phyloP scores from a whole-genome alignment of 306 rosid species.

The Myrica gale region DNA sequence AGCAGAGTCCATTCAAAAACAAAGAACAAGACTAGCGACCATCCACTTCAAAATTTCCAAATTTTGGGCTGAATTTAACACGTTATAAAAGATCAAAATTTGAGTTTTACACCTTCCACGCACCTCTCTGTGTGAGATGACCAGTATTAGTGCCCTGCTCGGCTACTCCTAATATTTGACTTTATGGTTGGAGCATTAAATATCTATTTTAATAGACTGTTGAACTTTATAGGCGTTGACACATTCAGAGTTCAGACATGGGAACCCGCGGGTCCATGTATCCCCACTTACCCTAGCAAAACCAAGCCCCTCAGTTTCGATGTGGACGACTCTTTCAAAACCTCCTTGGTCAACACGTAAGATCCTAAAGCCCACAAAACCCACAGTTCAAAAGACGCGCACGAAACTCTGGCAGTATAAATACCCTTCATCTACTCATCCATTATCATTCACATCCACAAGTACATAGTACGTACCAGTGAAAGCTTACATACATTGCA shows the following conservation, averaged over 20 bases:
- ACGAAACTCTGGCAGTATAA: conserved; percentile 2
- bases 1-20: not conserved
- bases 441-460: not conserved
- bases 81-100: no score
- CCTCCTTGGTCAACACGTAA: conserved; percentile 34
- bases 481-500: not conserved
- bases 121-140: not conserved
- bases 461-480: not conserved
- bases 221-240: conserved; percentile 1
- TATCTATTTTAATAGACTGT: no score
- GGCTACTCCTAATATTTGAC: no score
- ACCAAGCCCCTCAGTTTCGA: not conserved
- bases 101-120: not conserved
- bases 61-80: not conserved
- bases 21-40: not conserved
- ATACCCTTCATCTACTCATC: not conserved
- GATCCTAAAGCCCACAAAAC: not conserved
- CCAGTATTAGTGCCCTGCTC: not conserved
- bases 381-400: not conserved
- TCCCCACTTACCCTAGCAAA: not conserved
- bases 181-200: no score
- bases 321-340: not conserved
- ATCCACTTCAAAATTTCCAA: not conserved
- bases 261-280: not conserved
- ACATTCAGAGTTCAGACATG: conserved; percentile 12